Percentiles rank a stretch among this genome's conserved stretches.
Conservation (phyloP, 2,329 filamentous ascomycete species). For the Colletotrichum sp. region DNA sequence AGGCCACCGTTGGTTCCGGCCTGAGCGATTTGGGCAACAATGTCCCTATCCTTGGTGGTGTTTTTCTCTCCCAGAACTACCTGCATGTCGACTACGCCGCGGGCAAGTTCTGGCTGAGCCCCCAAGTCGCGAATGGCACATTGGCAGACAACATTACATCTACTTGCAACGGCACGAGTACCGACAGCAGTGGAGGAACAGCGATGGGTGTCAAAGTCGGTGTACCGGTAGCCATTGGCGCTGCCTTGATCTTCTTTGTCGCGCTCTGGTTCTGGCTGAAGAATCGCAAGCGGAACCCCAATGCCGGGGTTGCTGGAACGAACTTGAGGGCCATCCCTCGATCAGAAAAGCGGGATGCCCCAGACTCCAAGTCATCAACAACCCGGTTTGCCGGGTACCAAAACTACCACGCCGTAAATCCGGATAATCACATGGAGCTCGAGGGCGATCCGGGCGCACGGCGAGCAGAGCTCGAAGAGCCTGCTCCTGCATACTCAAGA, state of each 20-base stretch:
- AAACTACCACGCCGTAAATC: not conserved
- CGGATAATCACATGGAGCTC: constrained; percentile 4
- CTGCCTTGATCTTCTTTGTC: not conserved
- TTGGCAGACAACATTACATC: constrained; percentile 7
- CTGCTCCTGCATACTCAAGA: not conserved
- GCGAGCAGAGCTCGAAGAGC: constrained; percentile 7
- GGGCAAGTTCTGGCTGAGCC: constrained; percentile 21
- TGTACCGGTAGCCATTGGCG: constrained; percentile 3
- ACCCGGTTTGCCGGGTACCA: not conserved
- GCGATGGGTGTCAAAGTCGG: constrained; percentile 2
- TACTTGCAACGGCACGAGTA: constrained; percentile 5
- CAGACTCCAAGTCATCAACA: constrained; percentile 14
- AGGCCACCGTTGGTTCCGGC: constrained; percentile 9
- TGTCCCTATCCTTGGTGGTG: constrained; percentile 19
- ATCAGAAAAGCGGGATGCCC: constrained; percentile 14
- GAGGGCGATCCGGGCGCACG: not conserved
- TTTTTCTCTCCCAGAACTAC: constrained; percentile 22
- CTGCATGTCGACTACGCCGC: constrained; percentile 17
- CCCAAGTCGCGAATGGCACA: constrained; percentile 14
- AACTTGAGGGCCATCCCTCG: not conserved
- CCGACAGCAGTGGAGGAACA: not conserved
- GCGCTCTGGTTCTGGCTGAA: constrained; percentile 10
- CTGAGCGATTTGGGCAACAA: constrained; percentile 19
- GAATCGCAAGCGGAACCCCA: not conserved
- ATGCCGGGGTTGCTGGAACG: not conserved